Base-by-base conservation (phyloP, 768 basidiomycete genomes). In the Tulasnella sp. region DNA sequence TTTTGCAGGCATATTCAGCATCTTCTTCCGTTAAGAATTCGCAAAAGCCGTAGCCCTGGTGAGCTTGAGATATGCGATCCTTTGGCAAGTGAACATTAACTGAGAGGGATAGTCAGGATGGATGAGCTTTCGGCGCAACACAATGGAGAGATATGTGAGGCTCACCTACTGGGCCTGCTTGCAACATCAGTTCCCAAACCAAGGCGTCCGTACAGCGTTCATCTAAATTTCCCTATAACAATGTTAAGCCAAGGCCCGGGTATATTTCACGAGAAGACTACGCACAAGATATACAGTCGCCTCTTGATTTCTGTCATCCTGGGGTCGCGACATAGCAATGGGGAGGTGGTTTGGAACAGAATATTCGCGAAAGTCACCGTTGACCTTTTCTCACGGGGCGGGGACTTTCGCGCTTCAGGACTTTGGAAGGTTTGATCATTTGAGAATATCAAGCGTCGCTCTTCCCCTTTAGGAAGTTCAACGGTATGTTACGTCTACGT, bases 41-140 rank as follows among this genome's bases (percentile, higher is more conserved):
- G 88, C 97, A 98, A 85, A 99, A 99, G 52, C 97, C 97, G 84
- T 98, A 99, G 68, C 97, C 97, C 85, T 99, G 97, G 82, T 99
- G 97, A 0, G 93, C 88, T 93, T 96, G 97, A 15, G 96, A 97
- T 76, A 99, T 94, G 80, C 97, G 91, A 84, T 99, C 97, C 85
- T 99, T 99, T 17, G 97, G 96, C 8, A 99, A 86, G 84, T 99
- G 97, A 0, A 99, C 96, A 81, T 99, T 99, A 29, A 96, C 97
- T 97, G 79, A 12, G 72, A 19, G 72, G 38, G 38, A 22, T 15
- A 52, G 64, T n/a, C 31, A 49, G 31, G 38, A 70, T 39, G 19
- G 29, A 52, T 52, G 22, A 69, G 52, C 37, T 54, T 22, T 42
- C 29, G 9, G 36, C n/a, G 39, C 68, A 74, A 71, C 19, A 38